A percentile compares a stretch with the other conserved stretches of the same genome.
These are phyloP conservation scores for Alisma plantagoaquatica DNA, from an alignment of 106 monocot species.

Conservation along the genomic window DNA sequence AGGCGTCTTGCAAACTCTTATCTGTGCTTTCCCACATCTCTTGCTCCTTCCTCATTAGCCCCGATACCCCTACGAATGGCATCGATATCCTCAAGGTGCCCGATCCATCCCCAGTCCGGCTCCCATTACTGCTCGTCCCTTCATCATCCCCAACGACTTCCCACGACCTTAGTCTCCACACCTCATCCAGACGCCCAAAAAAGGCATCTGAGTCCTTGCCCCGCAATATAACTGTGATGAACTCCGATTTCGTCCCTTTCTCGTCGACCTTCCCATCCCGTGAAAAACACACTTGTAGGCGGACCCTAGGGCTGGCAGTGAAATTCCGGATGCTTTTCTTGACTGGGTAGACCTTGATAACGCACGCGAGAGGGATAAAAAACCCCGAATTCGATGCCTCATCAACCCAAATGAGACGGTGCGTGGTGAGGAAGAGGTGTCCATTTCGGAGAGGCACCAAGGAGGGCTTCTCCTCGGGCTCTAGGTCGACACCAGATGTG, in stretches of 20 bases:
- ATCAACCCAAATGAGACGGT: conserved; percentile 75
- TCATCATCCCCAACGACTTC: conserved; percentile 39
- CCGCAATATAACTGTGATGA: conserved; percentile 46
- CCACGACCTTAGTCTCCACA: conserved; percentile 47
- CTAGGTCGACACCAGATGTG: conserved; percentile 55
- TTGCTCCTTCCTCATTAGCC: conserved; percentile 95
- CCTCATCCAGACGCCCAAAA: conserved; percentile 45
- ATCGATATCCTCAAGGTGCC: conserved; percentile 18
- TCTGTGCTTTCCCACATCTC: conserved; percentile 95
- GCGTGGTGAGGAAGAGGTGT: conserved; percentile 76
- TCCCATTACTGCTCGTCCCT: not conserved
- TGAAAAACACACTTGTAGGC: conserved; percentile 57
- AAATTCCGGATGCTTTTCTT: conserved; percentile 59
- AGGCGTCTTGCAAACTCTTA: conserved; percentile 86
- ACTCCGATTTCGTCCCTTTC: conserved; percentile 25
- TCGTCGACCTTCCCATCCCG: no score
- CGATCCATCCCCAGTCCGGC: conserved; percentile 6
- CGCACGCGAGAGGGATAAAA: conserved; percentile 39
- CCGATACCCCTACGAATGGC: conserved; percentile 81
- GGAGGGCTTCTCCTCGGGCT: conserved; percentile 32
- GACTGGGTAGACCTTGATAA: conserved; percentile 51
- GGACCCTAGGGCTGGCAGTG: conserved; percentile 61
- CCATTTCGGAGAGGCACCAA: conserved; percentile 39
- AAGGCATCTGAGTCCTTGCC: conserved; percentile 57
- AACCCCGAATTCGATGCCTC: conserved; percentile 29